Percentiles rank a stretch among this genome's conserved stretches.
phyloP scores from a whole-genome alignment of 345 rosid genomes.

The Syzygium oleosum region DNA sequence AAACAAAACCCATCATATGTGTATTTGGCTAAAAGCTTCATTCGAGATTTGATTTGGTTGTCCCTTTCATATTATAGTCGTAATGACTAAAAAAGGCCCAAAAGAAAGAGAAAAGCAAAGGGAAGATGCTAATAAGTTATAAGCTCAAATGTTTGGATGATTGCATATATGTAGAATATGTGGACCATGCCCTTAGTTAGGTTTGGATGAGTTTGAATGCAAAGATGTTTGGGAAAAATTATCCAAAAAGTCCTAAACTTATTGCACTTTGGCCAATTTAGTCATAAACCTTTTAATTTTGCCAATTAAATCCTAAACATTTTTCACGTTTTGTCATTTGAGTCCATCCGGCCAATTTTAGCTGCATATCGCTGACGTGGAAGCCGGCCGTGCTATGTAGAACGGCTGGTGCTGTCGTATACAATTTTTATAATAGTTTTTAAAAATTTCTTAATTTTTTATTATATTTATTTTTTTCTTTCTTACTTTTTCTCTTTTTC shows the following conservation, averaged over 20 bases:
- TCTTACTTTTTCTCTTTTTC: too few relatives aligned
- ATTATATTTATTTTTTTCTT: too few relatives aligned
- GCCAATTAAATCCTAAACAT: accelerated
- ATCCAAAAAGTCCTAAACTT: too few relatives aligned
- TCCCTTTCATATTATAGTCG: too few relatives aligned
- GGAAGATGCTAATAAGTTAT: not conserved
- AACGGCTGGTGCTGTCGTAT: too few relatives aligned
- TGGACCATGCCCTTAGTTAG: not conserved
- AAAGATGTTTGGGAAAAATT: not conserved
- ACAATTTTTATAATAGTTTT: too few relatives aligned
- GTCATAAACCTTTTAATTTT: accelerated
- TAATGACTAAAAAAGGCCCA: not conserved
- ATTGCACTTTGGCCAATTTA: too few relatives aligned
- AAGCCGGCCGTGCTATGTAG: too few relatives aligned
- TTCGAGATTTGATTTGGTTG: not conserved
- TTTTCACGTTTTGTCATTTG: too few relatives aligned
- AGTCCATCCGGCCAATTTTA: not conserved
- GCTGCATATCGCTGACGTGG: too few relatives aligned
- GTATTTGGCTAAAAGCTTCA: not conserved
- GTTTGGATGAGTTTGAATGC: not conserved
- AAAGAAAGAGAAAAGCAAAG: not conserved
- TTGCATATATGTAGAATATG: not conserved
- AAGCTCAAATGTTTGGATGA: not conserved
- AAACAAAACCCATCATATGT: not conserved
- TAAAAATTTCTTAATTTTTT: too few relatives aligned